These are phyloP conservation scores for Prunella vulgaris DNA, from an alignment of 257 asterid genomes.

Conservation along the genomic window DNA sequence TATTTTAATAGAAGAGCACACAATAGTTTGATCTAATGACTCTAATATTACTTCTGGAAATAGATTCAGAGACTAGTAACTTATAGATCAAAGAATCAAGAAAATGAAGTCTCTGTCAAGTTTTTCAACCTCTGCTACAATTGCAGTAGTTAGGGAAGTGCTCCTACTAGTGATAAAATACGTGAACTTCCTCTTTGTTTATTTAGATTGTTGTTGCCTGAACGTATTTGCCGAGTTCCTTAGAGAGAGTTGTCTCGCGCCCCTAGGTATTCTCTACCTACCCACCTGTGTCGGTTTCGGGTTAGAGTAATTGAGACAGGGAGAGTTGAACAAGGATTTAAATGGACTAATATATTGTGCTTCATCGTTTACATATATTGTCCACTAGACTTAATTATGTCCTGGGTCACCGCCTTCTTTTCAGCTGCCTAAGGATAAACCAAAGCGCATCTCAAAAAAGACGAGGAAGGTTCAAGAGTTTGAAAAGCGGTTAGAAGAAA, in stretches of 20 bases:
- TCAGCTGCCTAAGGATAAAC: conserved; percentile 42
- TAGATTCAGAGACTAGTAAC: neutral
- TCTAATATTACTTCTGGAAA: neutral
- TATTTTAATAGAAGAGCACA: neutral
- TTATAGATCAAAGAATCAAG: neutral
- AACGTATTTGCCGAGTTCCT: neutral
- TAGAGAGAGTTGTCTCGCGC: no score
- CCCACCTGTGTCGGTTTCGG: no score
- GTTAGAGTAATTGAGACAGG: neutral
- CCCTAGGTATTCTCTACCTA: no score
- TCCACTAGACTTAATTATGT: neutral
- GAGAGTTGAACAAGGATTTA: neutral
- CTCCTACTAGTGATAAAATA: neutral
- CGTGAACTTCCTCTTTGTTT: neutral
- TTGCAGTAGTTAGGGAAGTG: neutral
- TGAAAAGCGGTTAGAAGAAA: conserved; percentile 68
- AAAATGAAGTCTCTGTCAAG: neutral
- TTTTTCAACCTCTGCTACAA: neutral
- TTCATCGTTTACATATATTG: no score
- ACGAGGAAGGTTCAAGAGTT: conserved; percentile 60
- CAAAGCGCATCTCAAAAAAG: conserved; percentile 52
- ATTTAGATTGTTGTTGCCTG: neutral
- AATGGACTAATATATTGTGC: neutral
- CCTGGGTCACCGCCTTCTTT: neutral
- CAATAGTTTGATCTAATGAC: neutral